A percentile compares a stretch with the other conserved stretches of the same genome.
These are phyloP conservation scores for Malassezia nana DNA, from an alignment of 1,284 basidiomycete species.

Conservation along the genomic window DNA sequence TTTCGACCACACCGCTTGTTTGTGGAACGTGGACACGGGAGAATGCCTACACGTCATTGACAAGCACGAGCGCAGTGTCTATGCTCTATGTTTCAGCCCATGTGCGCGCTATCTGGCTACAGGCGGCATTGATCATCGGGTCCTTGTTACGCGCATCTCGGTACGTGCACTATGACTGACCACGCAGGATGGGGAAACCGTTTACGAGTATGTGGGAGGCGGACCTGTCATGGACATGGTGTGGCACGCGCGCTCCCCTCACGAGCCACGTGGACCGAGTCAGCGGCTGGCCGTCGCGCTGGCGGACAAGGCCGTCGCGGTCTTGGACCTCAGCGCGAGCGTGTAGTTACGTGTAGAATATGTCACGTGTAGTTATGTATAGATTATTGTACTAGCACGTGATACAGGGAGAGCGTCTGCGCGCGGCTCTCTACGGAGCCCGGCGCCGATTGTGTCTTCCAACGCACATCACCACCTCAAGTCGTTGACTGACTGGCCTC, in stretches of 20 bases:
- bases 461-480: conserved; percentile 18
- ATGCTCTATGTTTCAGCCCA: conserved; percentile 39
- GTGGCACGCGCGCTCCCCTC: conserved; percentile 13
- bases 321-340: conserved; percentile 32
- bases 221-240: conserved; percentile 22
- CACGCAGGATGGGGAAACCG: conserved; percentile 10
- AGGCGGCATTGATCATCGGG: conserved; percentile 41
- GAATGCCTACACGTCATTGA: conserved; percentile 38
- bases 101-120: conserved; percentile 41
- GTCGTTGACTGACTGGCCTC: conserved; percentile 15
- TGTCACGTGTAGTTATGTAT: conserved; percentile 13
- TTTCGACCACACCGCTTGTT: conserved; percentile 41
- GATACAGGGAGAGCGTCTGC: not conserved
- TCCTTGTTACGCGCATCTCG: conserved; percentile 32
- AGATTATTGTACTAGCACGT: conserved; percentile 13
- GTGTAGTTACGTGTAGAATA: not conserved
- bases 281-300: conserved; percentile 40
- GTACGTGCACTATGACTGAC: conserved; percentile 8
- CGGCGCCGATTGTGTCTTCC: conserved; percentile 3
- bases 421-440: not conserved
- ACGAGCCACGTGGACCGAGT: not conserved
- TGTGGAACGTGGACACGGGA: conserved; percentile 46
- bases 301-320: conserved; percentile 33
- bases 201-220: conserved; percentile 16
- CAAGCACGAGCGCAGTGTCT: conserved; percentile 41